Conservation (phyloP, 1,284 basidiomycete species). For the Moesziomyces sp. region DNA sequence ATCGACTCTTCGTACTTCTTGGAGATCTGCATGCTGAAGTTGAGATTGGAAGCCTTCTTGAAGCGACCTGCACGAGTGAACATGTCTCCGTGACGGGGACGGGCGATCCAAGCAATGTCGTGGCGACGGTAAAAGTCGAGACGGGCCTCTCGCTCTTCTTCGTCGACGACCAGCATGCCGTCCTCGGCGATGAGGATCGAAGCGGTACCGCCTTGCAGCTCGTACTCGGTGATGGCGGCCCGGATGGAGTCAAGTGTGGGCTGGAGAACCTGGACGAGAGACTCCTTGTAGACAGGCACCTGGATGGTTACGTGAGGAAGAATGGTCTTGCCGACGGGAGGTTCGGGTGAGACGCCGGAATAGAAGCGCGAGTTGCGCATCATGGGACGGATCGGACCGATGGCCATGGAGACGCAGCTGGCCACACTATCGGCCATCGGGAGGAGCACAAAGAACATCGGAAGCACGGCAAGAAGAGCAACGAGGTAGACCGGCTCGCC, state of each 20-base stretch:
- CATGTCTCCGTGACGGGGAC: conserved; percentile 79
- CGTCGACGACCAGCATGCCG: conserved; percentile 75
- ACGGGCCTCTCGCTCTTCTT: conserved; percentile 76
- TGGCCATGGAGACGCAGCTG: conserved; percentile 65
- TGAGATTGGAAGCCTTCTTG: conserved; percentile 91
- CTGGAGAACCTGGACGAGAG: conserved; percentile 69
- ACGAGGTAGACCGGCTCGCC: conserved; percentile 25
- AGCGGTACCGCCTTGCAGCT: conserved; percentile 81
- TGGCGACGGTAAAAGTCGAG: conserved; percentile 79
- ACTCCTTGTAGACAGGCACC: conserved; percentile 80
- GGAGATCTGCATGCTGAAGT: conserved; percentile 80
- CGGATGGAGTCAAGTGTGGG: conserved; percentile 83
- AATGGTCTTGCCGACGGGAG: conserved; percentile 76
- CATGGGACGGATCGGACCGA: conserved; percentile 77
- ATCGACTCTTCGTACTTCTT: conserved; percentile 81
- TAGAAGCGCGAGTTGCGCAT: conserved; percentile 66
- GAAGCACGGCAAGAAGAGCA: conserved; percentile 17
- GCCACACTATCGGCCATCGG: conserved; percentile 74
- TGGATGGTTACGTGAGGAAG: conserved; percentile 81
- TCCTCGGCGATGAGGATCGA: conserved; percentile 82
- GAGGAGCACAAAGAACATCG: conserved; percentile 73
- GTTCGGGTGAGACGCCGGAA: conserved; percentile 68
- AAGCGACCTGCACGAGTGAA: conserved; percentile 85
- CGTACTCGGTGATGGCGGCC: conserved; percentile 86
- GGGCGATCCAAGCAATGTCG: conserved; percentile 83